Conservation (phyloP, 495 filamentous ascomycete species). For the Corynascus novoguineensis region DNA sequence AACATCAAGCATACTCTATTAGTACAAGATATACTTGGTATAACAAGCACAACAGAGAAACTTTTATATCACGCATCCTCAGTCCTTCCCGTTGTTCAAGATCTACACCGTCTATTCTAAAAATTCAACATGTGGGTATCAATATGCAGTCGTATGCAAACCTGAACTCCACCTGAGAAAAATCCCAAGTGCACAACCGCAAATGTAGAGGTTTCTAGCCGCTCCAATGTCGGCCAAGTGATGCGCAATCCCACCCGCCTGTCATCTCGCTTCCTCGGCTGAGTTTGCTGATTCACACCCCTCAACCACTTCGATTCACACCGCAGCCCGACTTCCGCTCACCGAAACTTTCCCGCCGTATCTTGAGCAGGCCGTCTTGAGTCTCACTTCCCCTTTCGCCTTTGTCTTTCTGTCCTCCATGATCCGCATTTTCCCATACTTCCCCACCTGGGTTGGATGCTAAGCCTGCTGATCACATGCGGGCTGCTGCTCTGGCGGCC, state of each 20-base stretch:
- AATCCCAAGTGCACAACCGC: not conserved
- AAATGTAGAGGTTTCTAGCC: no score
- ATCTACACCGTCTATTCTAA: no score
- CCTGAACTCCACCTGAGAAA: not conserved
- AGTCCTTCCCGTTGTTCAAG: not conserved
- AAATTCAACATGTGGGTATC: not conserved
- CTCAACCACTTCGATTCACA: not conserved
- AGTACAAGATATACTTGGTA: no score
- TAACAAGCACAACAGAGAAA: not conserved
- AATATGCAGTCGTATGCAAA: not conserved
- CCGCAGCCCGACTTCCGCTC: not conserved
- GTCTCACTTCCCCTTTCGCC: not conserved
- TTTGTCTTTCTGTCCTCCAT: not conserved
- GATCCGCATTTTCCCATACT: not conserved
- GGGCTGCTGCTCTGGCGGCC: no score
- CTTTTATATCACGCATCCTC: not conserved
- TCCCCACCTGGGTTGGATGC: no score
- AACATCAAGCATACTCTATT: no score
- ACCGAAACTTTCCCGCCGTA: not conserved
- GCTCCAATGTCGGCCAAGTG: not conserved
- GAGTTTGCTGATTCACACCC: not conserved
- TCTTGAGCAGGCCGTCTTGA: no score
- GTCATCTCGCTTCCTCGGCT: not conserved
- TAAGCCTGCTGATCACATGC: no score
- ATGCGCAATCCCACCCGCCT: not conserved